Evolutionary conservation across 768 basidiomycete genomes (phyloP), one percentile per base, ranked within the genome.

Genomic region (Leucosporidium creatinivorum): DNA sequence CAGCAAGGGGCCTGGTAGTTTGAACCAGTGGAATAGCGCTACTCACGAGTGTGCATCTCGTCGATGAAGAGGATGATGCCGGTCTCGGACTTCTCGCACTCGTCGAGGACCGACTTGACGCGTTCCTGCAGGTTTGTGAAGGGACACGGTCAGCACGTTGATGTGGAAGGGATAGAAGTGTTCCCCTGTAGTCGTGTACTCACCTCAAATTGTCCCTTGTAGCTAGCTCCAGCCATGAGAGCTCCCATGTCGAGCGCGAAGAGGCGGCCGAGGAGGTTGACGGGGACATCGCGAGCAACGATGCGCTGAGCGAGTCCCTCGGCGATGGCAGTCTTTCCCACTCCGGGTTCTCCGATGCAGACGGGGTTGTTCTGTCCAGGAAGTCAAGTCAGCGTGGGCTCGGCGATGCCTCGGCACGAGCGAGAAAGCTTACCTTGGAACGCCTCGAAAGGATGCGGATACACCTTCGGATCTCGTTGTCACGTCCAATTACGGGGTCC

Each of bases 281-380:
- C 84, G 26, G 91, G 91, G 10, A 93, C 91, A 79, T 97, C 93
- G 58, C 92, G 86, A 73, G 93, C 91, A 74, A 96, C 85, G 68
- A 98, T 94, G 56, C 94, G 86, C 76, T 94, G 93, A 0, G 94
- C 93, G 9, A 99, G 86, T 50, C 92, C 93, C 81, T 99, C 94
- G 9, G 87, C 91, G 62, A 97, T 89, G 28, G 91, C 86, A 0
- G 93, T 96, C 80, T 99, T 99, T 6, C 94, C 94, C 28, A 94
- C 92, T 77, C 94, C 81, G 89, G 89, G 79, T 91, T 91, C 68
- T 69, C 93, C 93, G 73, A 98, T 91, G 30, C 97, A 85, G 50
- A 96, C 91, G n/a, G 94, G 92, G 74, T 94, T 96, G 76, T 93
- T 93, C 60, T 44, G 21, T 19, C 17, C 2, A 9, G 18, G 10